These are phyloP conservation scores for Podila verticillata DNA, from an alignment of 192 early-diverging fungal species.

Conservation along the genomic window DNA sequence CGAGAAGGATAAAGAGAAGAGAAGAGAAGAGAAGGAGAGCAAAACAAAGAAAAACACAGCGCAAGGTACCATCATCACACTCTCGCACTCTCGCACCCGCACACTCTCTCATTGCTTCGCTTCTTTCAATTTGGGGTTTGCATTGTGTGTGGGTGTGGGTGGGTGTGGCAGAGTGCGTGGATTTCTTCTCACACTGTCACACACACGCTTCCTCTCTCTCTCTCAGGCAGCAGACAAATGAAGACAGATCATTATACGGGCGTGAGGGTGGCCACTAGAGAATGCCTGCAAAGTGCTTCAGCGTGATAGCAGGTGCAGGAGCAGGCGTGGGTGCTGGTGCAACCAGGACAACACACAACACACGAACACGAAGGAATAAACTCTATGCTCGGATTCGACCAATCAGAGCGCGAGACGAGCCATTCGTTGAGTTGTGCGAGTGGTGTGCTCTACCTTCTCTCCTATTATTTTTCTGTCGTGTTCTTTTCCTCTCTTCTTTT, in stretches of 20 bases:
- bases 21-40: slow-evolving; percentile 1
- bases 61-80: neutral
- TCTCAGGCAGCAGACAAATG: too few species aligned
- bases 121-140: too few species aligned
- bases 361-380: neutral
- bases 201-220: too few species aligned
- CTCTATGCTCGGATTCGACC: slow-evolving; percentile 9
- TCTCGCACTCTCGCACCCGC: neutral
- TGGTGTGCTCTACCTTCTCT: neutral
- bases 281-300: neutral
- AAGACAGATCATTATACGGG: too few species aligned
- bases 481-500: slow-evolving; percentile 9
- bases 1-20: slow-evolving; percentile 8
- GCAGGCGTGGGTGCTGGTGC: too few species aligned
- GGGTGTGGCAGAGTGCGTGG: too few species aligned
- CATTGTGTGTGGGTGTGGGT: too few species aligned
- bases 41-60: neutral
- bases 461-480: slow-evolving; percentile 1
- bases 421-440: neutral
- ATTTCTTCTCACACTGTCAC: too few species aligned
- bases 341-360: neutral
- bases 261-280: too few species aligned
- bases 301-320: too few species aligned
- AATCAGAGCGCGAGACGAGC: slow-evolving; percentile 48
- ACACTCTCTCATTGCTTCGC: too few species aligned